Evolutionary conservation across 352 stramenopile species (phyloP).

Genomic region (Phytopythium aichiense): DNA sequence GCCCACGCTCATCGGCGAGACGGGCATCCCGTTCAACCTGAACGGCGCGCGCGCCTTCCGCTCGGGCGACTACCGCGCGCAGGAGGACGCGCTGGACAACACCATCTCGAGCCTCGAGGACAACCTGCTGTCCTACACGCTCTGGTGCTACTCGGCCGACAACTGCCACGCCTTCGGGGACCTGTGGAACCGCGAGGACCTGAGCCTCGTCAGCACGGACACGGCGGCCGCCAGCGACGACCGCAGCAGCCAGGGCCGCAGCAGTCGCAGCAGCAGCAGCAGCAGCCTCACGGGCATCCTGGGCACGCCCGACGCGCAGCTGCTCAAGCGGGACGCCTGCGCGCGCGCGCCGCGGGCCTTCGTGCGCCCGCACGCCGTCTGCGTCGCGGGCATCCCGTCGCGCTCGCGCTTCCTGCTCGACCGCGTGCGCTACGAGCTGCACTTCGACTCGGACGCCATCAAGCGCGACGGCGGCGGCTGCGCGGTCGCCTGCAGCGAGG

Average conservation of each 20-base stretch:
- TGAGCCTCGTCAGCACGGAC: constrained; percentile 56
- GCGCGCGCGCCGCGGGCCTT: constrained; percentile 17
- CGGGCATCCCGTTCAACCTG: constrained; percentile 69
- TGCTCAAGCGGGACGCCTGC: constrained; percentile 10
- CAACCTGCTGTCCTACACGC: constrained; percentile 70
- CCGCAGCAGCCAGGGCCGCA: not conserved
- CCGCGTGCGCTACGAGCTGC: constrained; percentile 13
- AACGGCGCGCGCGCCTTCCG: constrained; percentile 41
- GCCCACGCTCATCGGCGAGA: constrained; percentile 68
- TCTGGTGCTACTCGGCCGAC: constrained; percentile 74
- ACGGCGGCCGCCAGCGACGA: constrained; percentile 11
- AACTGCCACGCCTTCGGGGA: constrained; percentile 59
- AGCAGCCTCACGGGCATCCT: constrained; percentile 12
- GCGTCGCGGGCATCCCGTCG: constrained; percentile 18
- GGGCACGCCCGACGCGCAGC: constrained; percentile 11
- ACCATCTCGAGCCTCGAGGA: constrained; percentile 71
- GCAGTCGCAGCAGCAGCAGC: constrained; percentile 2
- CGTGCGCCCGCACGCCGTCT: constrained; percentile 20
- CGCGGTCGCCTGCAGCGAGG: constrained; percentile 8
- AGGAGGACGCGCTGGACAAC: constrained; percentile 66
- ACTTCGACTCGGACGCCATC: constrained; percentile 15
- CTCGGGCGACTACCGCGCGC: constrained; percentile 43
- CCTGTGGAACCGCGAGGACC: constrained; percentile 67
- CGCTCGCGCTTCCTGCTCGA: constrained; percentile 18
- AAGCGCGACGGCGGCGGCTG: constrained; percentile 24